Evolutionary conservation across 495 filamentous ascomycete species (phyloP).

Genomic region (Lophiostoma macrostomum): DNA sequence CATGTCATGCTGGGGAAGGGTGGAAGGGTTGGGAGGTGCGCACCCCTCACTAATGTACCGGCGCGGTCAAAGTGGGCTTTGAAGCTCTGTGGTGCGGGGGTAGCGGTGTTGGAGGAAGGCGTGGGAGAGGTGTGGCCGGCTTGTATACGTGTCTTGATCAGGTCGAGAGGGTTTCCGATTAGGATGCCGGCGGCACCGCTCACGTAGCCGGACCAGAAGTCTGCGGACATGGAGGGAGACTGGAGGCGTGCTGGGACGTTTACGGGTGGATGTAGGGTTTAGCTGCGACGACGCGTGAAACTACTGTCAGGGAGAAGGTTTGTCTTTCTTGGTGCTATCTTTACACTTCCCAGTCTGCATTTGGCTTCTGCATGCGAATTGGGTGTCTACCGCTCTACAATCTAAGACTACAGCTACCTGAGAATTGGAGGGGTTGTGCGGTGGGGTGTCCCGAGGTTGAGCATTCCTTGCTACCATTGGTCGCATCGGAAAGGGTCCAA

Average conservation of each 20-base stretch:
- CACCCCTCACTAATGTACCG: slow-evolving; percentile 53
- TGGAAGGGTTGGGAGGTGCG: slow-evolving; percentile 34
- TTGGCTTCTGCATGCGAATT: no score
- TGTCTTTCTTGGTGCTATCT: no score
- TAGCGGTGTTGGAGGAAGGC: not conserved
- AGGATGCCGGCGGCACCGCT: slow-evolving; percentile 79
- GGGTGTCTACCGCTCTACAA: no score
- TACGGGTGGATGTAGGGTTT: not conserved
- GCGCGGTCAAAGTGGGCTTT: slow-evolving; percentile 45
- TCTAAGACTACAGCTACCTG: no score
- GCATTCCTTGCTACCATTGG: no score
- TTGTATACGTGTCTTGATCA: slow-evolving; percentile 81
- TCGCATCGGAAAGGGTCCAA: no score
- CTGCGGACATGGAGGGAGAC: slow-evolving; percentile 60
- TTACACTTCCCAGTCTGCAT: no score
- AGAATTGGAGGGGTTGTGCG: no score
- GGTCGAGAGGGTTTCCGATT: slow-evolving; percentile 82
- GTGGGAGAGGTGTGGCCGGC: slow-evolving; percentile 44
- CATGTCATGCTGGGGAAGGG: not conserved
- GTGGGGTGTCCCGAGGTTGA: no score
- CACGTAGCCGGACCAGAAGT: slow-evolving; percentile 86
- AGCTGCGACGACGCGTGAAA: no score
- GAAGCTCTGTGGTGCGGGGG: slow-evolving; percentile 22
- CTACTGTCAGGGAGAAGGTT: no score
- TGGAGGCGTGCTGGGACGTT: not conserved